Evolutionary conservation across 148 eudicot genomes (phyloP).

Genomic region (Dysphania ambrosioides): DNA sequence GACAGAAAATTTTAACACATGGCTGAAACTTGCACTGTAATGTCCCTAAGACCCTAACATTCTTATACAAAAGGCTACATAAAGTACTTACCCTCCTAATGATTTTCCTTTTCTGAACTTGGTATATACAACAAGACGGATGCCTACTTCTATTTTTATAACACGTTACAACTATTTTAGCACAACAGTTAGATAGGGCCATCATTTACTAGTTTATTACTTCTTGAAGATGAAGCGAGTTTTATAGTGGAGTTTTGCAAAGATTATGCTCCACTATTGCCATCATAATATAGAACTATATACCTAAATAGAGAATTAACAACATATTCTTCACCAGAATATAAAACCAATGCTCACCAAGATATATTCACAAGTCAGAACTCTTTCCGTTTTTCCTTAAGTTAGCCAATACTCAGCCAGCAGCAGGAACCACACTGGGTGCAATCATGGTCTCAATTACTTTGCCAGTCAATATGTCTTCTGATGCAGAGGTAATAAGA

Average conservation of each 20-base stretch:
- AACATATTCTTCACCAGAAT: neutral
- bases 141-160: neutral
- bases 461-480: neutral
- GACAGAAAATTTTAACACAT: neutral
- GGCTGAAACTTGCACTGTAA: neutral
- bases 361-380: neutral
- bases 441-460: neutral
- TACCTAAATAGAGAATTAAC: neutral
- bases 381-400: neutral
- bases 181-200: neutral
- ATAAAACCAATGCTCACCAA: neutral
- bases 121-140: neutral
- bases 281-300: neutral
- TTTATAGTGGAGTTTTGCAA: neutral
- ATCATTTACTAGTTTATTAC: neutral
- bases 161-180: neutral
- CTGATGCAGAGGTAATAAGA: neutral
- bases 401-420: neutral
- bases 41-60: neutral
- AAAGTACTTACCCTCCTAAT: neutral
- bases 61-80: neutral
- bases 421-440: neutral
- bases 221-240: neutral
- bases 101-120: neutral
- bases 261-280: neutral